Conservation (phyloP, 805 yeast species). For the Tetrapisispora nanseiensis region DNA sequence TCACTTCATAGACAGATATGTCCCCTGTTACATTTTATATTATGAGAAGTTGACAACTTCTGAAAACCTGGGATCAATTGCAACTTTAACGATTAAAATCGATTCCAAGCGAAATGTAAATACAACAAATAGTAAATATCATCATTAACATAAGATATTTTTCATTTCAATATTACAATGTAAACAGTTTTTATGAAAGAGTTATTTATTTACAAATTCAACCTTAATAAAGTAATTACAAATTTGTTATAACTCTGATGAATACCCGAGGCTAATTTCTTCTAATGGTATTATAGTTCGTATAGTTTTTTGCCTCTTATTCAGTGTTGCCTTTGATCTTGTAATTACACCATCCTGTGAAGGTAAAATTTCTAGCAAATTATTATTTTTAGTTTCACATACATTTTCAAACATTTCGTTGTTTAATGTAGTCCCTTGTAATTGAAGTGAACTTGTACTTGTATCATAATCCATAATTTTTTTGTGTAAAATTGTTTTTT, state of each 20-base stretch:
- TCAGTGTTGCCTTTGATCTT: constrained; percentile 7
- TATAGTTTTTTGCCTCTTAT: constrained; percentile 2
- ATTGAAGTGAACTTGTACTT: neutral
- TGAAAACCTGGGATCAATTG: constrained; percentile 25
- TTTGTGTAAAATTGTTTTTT: constrained; percentile 2
- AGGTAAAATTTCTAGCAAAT: neutral
- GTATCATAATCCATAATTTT: neutral
- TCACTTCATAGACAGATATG: constrained; percentile 68
- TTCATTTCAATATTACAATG: neutral
- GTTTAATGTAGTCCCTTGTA: constrained; percentile 10
- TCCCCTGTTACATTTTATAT: constrained; percentile 76
- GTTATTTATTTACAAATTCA: neutral
- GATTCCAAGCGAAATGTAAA: constrained; percentile 19
- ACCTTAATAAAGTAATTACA: too few species aligned
- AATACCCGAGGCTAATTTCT: constrained; percentile 10
- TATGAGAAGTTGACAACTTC: constrained; percentile 34
- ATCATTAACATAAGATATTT: neutral
- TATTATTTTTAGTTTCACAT: neutral
- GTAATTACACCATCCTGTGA: constrained; percentile 6
- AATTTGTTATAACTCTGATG: constrained; percentile 2
- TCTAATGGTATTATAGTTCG: constrained; percentile 28
- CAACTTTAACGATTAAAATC: constrained; percentile 26
- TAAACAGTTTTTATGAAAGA: neutral
- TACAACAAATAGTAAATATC: constrained; percentile 27
- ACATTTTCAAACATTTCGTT: constrained; percentile 3